A percentile compares a stretch with the other conserved stretches of the same genome.
These are phyloP conservation scores for Gynandropsis gynandra DNA, from an alignment of 345 rosid genomes.

Conservation along the genomic window DNA sequence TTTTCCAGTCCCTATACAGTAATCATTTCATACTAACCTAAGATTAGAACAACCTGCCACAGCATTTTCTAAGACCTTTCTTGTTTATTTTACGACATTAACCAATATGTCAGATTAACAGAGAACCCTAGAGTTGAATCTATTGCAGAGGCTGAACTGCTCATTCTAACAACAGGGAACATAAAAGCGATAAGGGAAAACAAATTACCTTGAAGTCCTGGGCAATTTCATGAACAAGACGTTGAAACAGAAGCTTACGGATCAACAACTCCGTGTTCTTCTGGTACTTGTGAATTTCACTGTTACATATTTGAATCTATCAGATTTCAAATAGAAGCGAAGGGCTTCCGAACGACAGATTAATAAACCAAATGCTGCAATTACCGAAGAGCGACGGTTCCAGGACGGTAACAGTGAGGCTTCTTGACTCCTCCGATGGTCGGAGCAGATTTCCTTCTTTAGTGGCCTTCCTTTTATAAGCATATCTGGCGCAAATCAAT, in stretches of 20 bases:
- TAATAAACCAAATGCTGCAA: no score
- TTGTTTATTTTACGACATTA: no score
- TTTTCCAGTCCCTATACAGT: no score
- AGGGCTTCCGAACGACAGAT: no score
- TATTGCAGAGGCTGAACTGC: background rate
- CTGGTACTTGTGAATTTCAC: conserved; percentile 42
- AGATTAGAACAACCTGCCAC: no score
- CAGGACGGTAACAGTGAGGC: no score
- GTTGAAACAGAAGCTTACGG: conserved; percentile 48
- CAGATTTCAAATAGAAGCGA: no score
- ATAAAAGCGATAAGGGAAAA: background rate
- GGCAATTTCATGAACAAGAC: conserved; percentile 56
- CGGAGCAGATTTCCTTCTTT: background rate
- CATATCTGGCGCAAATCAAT: no score
- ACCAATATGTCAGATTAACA: no score
- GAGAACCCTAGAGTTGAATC: background rate
- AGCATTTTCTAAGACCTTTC: no score
- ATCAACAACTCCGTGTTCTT: conserved; percentile 51
- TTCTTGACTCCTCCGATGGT: background rate
- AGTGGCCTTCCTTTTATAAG: background rate
- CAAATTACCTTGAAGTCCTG: conserved; percentile 46
- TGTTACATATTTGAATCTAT: conserved; percentile 18
- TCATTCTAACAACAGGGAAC: background rate
- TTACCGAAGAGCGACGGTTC: no score
- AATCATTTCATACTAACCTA: background rate